Evolutionary conservation across 129 eudicot species (phyloP).

Genomic region (Tagetes patula): DNA sequence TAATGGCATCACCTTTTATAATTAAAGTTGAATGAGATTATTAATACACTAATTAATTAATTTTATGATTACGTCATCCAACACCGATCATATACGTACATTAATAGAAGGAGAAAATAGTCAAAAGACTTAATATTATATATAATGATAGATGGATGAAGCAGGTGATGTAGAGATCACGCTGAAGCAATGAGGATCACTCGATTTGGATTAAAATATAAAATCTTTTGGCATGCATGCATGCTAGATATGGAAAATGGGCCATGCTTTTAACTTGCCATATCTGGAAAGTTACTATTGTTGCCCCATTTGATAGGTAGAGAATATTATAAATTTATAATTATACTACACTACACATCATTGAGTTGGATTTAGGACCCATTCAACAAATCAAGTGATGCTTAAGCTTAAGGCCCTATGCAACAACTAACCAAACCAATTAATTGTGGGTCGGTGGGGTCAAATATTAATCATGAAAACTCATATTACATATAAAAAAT

Average conservation of each 20-base stretch:
- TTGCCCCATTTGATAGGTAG: slow-evolving; percentile 21
- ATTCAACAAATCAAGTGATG: slow-evolving; percentile 1
- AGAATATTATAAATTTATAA: background rate
- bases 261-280: slow-evolving; percentile 16
- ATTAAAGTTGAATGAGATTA: too few species aligned
- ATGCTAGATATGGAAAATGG: slow-evolving; percentile 4
- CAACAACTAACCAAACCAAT: background rate
- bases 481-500: background rate
- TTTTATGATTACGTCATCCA: background rate
- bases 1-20: too few species aligned
- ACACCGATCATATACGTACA: background rate
- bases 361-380: slow-evolving; percentile 11
- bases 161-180: slow-evolving; percentile 13
- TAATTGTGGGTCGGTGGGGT: background rate
- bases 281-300: slow-evolving; percentile 29
- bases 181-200: slow-evolving; percentile 1
- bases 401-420: background rate
- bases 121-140: background rate
- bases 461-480: background rate
- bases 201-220: background rate
- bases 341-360: background rate
- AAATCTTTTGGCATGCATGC: slow-evolving; percentile 2
- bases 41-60: too few species aligned
- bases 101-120: background rate
- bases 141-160: background rate